A percentile compares a stretch with the other conserved stretches of the same genome.
Evolutionary conservation across 2,329 filamentous ascomycete genomes (phyloP).

Genomic region (Fusarium secorum): DNA sequence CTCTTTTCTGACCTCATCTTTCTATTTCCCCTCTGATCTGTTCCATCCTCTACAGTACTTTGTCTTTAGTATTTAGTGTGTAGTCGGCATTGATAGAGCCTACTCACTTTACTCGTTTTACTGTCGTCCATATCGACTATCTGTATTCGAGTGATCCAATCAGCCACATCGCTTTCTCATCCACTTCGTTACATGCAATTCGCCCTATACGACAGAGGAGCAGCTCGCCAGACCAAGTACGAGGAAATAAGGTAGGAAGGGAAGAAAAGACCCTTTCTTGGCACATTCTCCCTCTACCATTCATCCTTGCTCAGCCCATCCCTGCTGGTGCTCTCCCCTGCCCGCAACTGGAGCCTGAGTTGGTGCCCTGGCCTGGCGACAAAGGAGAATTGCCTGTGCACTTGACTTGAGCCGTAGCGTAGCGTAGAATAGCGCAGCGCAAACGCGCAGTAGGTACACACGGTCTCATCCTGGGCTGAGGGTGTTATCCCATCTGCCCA

Average conservation of each 20-base stretch:
- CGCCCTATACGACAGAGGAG: neutral
- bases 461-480: conserved; percentile 14
- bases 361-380: conserved; percentile 38
- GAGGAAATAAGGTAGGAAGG: conserved; percentile 11
- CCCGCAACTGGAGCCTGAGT: conserved; percentile 33
- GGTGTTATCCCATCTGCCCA: conserved; percentile 8
- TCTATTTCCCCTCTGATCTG: conserved; percentile 6
- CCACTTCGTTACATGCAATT: neutral
- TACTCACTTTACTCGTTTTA: neutral
- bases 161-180: conserved; percentile 2
- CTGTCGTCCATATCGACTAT: neutral
- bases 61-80: neutral
- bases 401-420: conserved; percentile 5
- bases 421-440: neutral
- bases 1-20: conserved; percentile 18
- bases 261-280: conserved; percentile 31
- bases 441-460: neutral
- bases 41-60: conserved; percentile 2
- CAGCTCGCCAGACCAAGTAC: conserved; percentile 6
- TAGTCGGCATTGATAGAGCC: conserved; percentile 7
- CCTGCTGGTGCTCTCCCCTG: conserved; percentile 31
- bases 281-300: conserved; percentile 24
- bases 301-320: conserved; percentile 30
- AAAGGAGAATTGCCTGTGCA: conserved; percentile 35
- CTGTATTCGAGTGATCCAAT: neutral